Evolutionary conservation across 345 rosid species (phyloP).

Genomic region (Psidium guajava): DNA sequence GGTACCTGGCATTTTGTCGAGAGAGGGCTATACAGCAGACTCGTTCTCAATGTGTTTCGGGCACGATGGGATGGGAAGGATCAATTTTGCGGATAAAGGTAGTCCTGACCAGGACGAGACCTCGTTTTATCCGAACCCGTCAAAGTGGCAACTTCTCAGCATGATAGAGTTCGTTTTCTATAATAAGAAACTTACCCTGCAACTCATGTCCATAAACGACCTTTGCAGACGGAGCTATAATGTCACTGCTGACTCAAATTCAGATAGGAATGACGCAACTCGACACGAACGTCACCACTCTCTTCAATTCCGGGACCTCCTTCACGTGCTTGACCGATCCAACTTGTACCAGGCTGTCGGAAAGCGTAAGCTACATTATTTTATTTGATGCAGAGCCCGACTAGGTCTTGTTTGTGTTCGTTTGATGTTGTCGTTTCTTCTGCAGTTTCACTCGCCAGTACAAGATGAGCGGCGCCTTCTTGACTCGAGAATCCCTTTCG

Average conservation of each 20-base stretch:
- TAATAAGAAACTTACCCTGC: background rate
- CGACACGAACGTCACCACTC: constrained; percentile 46
- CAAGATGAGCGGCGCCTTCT: constrained; percentile 42
- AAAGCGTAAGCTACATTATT: background rate
- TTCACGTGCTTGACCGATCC: too few relatives aligned
- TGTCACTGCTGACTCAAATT: constrained; percentile 43
- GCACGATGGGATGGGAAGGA: constrained; percentile 73
- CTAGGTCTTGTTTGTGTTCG: too few relatives aligned
- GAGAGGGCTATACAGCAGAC: constrained; percentile 58
- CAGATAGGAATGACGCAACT: constrained; percentile 48
- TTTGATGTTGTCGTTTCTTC: constrained; percentile 2
- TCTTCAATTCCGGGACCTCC: constrained; percentile 81
- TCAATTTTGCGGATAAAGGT: constrained; percentile 83
- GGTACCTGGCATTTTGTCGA: constrained; percentile 74
- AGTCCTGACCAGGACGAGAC: constrained; percentile 81
- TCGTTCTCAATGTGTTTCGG: constrained; percentile 95
- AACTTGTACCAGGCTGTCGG: too few relatives aligned
- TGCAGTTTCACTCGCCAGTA: constrained; percentile 72
- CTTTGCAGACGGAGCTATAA: constrained; percentile 63
- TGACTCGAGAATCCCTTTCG: constrained; percentile 69
- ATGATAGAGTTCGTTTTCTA: constrained; percentile 4
- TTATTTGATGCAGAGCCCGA: background rate
- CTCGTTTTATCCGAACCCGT: constrained; percentile 44
- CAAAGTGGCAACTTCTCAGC: constrained; percentile 42
- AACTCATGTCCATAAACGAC: background rate